Conservation (phyloP, 2,329 filamentous ascomycete species). For the Trichoderma atrobrunneum region DNA sequence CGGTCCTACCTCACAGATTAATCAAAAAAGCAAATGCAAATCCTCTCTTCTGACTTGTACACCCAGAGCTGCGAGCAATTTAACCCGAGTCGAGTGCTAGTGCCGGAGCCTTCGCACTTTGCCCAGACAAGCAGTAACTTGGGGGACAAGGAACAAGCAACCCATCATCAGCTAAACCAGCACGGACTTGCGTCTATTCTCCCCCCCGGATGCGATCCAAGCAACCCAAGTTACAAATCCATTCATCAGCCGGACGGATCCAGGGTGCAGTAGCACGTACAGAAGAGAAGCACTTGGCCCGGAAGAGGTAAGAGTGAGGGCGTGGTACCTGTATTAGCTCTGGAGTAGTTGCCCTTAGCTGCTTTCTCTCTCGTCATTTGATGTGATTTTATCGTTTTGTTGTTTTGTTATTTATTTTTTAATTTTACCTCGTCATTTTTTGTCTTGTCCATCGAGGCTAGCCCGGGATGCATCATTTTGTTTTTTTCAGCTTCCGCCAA, state of each 20-base stretch:
- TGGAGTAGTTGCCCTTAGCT: not conserved
- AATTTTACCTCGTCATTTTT: not conserved
- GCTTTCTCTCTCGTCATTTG: not conserved
- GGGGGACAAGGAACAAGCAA: not conserved
- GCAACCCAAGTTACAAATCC: not conserved
- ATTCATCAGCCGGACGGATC: not conserved
- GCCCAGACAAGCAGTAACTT: not conserved
- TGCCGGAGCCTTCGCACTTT: not conserved
- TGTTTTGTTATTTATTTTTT: not conserved
- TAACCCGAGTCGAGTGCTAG: conserved; percentile 2
- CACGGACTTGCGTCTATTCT: not conserved
- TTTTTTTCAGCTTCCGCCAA: conserved; percentile 7
- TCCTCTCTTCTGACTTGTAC: not conserved
- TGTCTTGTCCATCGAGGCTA: not conserved
- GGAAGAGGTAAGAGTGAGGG: not conserved
- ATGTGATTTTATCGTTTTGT: not conserved
- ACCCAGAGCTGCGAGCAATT: conserved; percentile 6
- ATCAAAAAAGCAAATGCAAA: not conserved
- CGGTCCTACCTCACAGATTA: not conserved
- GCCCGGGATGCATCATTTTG: not conserved
- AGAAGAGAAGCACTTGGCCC: not conserved
- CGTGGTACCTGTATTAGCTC: conserved; percentile 8
- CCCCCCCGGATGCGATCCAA: not conserved
- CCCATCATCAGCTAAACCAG: not conserved
- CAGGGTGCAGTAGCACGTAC: not conserved